These are phyloP conservation scores for Lentinus brumalis DNA, from an alignment of 768 basidiomycete genomes.

Conservation along the genomic window DNA sequence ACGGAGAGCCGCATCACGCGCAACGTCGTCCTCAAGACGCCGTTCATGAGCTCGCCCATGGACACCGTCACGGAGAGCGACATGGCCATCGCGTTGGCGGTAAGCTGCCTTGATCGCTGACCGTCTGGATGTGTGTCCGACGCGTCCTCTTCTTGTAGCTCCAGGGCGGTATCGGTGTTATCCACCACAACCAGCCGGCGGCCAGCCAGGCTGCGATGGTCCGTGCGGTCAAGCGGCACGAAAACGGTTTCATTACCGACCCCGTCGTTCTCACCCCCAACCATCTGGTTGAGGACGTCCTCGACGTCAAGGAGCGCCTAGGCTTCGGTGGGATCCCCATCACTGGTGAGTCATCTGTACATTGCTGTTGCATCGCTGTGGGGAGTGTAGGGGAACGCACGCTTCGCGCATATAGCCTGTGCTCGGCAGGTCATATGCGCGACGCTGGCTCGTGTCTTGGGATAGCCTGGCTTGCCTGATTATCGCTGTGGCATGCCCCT, in stretches of 20 bases:
- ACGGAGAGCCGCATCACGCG: constrained; percentile 88
- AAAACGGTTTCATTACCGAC: constrained; percentile 98
- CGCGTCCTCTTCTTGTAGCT: constrained; percentile 47
- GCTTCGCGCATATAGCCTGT: too few species aligned
- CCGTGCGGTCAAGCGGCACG: constrained; percentile 95
- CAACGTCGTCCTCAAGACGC: constrained; percentile 90
- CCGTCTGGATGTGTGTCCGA: constrained; percentile 21
- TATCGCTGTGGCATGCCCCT: too few species aligned
- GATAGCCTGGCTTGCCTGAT: too few species aligned
- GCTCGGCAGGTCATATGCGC: too few species aligned
- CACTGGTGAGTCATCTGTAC: constrained; percentile 69
- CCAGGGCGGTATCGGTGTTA: constrained; percentile 95
- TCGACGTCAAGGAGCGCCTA: constrained; percentile 87
- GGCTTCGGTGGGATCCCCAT: constrained; percentile 98
- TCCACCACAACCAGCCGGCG: constrained; percentile 91
- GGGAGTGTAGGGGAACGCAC: too few species aligned
- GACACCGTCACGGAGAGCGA: constrained; percentile 97
- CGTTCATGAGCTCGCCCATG: constrained; percentile 98
- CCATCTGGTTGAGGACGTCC: constrained; percentile 81
- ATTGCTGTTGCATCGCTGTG: too few species aligned
- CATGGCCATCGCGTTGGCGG: constrained; percentile 93
- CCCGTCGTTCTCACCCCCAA: constrained; percentile 85
- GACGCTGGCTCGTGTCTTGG: too few species aligned
- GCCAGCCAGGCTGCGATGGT: constrained; percentile 95
- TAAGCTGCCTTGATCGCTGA: constrained; percentile 41